Conservation (phyloP, 2,329 filamentous ascomycete genomes). For the Madurella fahalii region DNA sequence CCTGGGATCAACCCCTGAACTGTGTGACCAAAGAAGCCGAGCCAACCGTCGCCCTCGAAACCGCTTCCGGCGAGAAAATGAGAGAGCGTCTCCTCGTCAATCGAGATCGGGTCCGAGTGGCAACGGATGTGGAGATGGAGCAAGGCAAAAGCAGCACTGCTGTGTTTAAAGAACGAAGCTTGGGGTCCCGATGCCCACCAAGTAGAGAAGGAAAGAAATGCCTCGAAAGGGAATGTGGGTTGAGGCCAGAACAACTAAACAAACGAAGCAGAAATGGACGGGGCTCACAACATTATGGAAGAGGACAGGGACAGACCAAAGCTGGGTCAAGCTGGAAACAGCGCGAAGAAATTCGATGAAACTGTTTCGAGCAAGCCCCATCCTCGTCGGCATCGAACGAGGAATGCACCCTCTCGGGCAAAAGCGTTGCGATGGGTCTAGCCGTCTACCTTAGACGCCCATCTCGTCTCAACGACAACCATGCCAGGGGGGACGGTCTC, state of each 20-base stretch:
- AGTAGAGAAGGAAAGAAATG: slow-evolving; percentile 17
- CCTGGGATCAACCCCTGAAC: slow-evolving; percentile 26
- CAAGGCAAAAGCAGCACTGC: slow-evolving; percentile 12
- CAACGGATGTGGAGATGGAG: slow-evolving; percentile 3
- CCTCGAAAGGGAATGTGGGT: slow-evolving; percentile 15
- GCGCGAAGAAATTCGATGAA: slow-evolving; percentile 2
- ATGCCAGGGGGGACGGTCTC: slow-evolving; percentile 14
- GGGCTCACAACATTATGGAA: slow-evolving; percentile 12
- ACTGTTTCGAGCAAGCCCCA: slow-evolving; percentile 9
- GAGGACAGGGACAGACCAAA: neutral
- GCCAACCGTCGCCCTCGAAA: neutral
- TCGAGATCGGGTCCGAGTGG: slow-evolving; percentile 1
- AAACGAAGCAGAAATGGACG: slow-evolving; percentile 9
- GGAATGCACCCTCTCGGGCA: neutral
- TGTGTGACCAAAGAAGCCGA: neutral
- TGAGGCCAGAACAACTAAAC: slow-evolving; percentile 11
- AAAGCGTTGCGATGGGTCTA: neutral
- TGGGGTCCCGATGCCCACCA: slow-evolving; percentile 9
- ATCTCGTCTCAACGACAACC: slow-evolving; percentile 4
- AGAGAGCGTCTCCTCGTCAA: neutral
- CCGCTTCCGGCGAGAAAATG: neutral
- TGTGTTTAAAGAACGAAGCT: slow-evolving; percentile 8
- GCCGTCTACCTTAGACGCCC: slow-evolving; percentile 7
- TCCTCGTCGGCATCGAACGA: neutral
- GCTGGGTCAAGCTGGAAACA: neutral